These are phyloP conservation scores for Phytomonas sp. DNA, from an alignment of 208 protist species.

Conservation along the genomic window DNA sequence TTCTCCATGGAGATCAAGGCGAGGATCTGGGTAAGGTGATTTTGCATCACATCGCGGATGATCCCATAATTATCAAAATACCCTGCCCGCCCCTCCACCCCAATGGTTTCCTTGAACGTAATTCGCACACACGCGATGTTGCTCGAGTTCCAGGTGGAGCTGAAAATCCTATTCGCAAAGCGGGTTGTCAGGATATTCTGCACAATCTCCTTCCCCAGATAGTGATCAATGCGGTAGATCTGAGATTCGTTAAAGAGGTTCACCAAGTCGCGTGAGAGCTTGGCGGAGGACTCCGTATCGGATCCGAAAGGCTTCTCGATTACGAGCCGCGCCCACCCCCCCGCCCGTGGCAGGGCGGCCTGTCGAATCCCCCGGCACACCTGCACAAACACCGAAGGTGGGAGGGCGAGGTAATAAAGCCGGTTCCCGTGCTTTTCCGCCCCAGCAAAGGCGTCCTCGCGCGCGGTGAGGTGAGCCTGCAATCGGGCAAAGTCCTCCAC, in stretches of 20 bases:
- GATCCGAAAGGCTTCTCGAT: constrained; percentile 92
- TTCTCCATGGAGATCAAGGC: constrained; percentile 91
- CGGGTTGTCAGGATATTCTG: constrained; percentile 90
- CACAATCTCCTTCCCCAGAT: constrained; percentile 93
- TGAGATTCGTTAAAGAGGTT: constrained; percentile 79
- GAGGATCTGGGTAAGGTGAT: constrained; percentile 92
- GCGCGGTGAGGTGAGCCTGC: constrained; percentile 33
- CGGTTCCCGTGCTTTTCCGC: constrained; percentile 55
- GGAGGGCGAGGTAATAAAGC: constrained; percentile 89
- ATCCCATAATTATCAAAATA: constrained; percentile 93
- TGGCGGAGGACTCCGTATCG: constrained; percentile 66
- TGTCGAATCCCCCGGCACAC: constrained; percentile 46
- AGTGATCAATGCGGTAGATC: constrained; percentile 93
- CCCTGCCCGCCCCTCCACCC: constrained; percentile 84
- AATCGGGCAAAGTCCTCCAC: constrained; percentile 64
- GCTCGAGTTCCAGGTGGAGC: constrained; percentile 81
- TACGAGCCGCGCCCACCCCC: constrained; percentile 73
- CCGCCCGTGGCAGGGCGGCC: constrained; percentile 42
- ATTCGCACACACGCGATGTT: constrained; percentile 89
- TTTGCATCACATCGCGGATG: constrained; percentile 93
- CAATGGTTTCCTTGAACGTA: constrained; percentile 92
- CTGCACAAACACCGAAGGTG: constrained; percentile 68
- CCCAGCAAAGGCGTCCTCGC: constrained; percentile 26
- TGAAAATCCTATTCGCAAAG: constrained; percentile 91
- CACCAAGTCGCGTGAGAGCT: constrained; percentile 69